Base-by-base conservation (phyloP, 305 asterid genomes). In the Salvia sclarea region DNA sequence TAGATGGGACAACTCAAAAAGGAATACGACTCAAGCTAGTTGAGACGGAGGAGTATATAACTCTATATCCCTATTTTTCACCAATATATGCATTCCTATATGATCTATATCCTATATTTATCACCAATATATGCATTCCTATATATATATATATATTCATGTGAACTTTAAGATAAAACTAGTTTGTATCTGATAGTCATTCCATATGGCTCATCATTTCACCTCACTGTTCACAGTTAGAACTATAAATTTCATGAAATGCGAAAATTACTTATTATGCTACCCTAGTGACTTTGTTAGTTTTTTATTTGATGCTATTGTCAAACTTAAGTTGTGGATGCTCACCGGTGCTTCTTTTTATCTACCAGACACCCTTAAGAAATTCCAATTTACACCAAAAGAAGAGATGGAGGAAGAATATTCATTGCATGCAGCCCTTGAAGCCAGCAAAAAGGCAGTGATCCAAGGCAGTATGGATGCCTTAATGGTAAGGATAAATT, bases 381-480 rank as follows among this genome's bases (percentile, higher is more conserved):
- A 80, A 68, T 76, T 82, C 74, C 88, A 83, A 17, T 71, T 61
- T 74, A 59, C 72, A 57, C 82, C 83, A 53, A 84, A 81, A 75
- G 95, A 84, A 72, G 97, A 82, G 72, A 71, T 49, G 48, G 90
- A 66, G 20, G 82, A 76, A 79, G 84, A 69, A 68, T 28, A 65
- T 76, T 58, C 75, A 35, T 80, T 91, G 81, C 87, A 83, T 77
- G 82, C 83, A 65, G 87, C 81, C 57, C 82, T 93, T 66, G 97
- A 91, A 73, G 85, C 91, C 70, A 85, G 97, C 85, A 90, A 84
- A 76, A 86, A 73, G 68, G 91, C 95, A n/a, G 83, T 93, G 68
- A 69, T 81, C 65, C 92, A 88, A 71, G 98, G 98, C 80, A 84
- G 96, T 68, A 73, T 79, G 85, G 85, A 83, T 80, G 81, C 77